Conservation (phyloP, 164 flowering plant genomes). For the Vitis amurensis region DNA sequence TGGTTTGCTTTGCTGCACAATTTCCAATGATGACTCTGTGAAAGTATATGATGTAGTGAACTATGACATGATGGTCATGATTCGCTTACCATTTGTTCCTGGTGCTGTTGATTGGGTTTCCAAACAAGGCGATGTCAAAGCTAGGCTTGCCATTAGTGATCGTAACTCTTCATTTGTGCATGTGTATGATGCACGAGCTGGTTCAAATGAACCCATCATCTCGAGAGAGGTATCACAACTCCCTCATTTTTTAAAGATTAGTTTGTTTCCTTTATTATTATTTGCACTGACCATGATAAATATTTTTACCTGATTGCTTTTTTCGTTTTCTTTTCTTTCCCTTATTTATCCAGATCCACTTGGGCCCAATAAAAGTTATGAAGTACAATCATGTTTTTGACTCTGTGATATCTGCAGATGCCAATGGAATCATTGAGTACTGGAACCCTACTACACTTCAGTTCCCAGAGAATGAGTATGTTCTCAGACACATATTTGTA, state of each 20-base stretch:
- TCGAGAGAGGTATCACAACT: slow-evolving; percentile 66
- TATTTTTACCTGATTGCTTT: background rate
- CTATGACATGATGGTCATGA: slow-evolving; percentile 99
- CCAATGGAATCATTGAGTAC: slow-evolving; percentile 83
- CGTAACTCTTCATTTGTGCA: slow-evolving; percentile 72
- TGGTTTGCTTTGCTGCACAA: slow-evolving; percentile 94
- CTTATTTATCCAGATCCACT: slow-evolving; percentile 58
- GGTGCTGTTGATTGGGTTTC: slow-evolving; percentile 94
- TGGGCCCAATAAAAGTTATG: slow-evolving; percentile 80
- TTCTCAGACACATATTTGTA: background rate
- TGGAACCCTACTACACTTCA: slow-evolving; percentile 80
- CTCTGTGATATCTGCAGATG: slow-evolving; percentile 82
- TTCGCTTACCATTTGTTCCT: slow-evolving; percentile 79
- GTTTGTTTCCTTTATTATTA: background rate
- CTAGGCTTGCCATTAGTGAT: slow-evolving; percentile 87
- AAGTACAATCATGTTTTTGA: slow-evolving; percentile 73
- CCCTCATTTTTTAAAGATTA: background rate
- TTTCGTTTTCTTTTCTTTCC: slow-evolving; percentile 2
- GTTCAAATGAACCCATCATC: slow-evolving; percentile 79
- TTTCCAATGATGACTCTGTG: slow-evolving; percentile 82
- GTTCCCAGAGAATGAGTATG: slow-evolving; percentile 81
- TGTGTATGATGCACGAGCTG: slow-evolving; percentile 87
- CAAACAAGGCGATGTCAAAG: slow-evolving; percentile 90
- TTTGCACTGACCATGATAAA: background rate
- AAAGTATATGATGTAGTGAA: slow-evolving; percentile 97